Evolutionary conservation across 2,329 filamentous ascomycete species (phyloP).

Genomic region (Emmonsia crescens): DNA sequence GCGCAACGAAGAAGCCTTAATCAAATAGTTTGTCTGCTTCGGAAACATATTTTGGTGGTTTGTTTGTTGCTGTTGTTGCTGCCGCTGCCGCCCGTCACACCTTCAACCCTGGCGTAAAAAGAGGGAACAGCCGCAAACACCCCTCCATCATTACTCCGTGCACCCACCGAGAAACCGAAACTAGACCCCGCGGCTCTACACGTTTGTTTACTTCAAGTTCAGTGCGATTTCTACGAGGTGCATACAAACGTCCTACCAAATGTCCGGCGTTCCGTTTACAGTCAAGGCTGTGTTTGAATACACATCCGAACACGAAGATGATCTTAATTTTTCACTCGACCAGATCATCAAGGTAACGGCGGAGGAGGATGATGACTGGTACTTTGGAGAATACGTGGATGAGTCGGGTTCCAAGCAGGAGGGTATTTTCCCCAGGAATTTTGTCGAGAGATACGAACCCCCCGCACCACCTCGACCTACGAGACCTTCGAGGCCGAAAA

Average conservation of each 20-base stretch:
- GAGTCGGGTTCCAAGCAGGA: slow-evolving; percentile 61
- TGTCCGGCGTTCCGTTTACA: slow-evolving; percentile 67
- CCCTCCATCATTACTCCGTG: not conserved
- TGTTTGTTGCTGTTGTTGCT: not conserved
- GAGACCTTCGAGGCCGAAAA: slow-evolving; percentile 58
- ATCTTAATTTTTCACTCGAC: slow-evolving; percentile 73
- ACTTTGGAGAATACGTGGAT: slow-evolving; percentile 76
- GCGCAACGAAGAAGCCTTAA: not conserved
- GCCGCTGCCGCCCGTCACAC: too few species aligned
- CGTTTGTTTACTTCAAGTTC: not conserved
- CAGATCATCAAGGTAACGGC: slow-evolving; percentile 92
- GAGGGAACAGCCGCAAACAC: not conserved
- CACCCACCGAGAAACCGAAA: not conserved
- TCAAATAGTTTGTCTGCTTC: not conserved
- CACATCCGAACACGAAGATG: slow-evolving; percentile 82
- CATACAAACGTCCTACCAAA: slow-evolving; percentile 36
- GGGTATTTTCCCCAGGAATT: slow-evolving; percentile 91
- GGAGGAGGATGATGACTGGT: slow-evolving; percentile 90
- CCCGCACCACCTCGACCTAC: slow-evolving; percentile 76
- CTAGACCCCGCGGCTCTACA: slow-evolving; percentile 1
- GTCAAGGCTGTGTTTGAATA: slow-evolving; percentile 97
- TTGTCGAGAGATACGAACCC: slow-evolving; percentile 93
- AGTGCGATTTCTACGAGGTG: slow-evolving; percentile 16
- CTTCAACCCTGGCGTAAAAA: not conserved
- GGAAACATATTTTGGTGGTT: not conserved